Percentiles rank a stretch among this genome's conserved stretches.
phyloP scores from a whole-genome alignment of 257 asterid species.

The Capsicum pubescens region DNA sequence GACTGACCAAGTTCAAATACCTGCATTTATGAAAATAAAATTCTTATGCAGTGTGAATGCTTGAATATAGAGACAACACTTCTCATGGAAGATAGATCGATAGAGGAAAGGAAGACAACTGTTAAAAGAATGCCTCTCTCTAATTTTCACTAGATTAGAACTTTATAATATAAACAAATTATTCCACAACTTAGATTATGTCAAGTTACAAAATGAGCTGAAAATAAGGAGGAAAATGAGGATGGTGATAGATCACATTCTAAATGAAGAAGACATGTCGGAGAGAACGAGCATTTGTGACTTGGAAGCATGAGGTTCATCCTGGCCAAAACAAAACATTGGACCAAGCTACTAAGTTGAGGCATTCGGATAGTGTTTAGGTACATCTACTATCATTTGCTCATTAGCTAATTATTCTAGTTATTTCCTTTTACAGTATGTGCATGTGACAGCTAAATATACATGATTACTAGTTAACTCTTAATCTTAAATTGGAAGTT shows the following conservation, averaged over 20 bases:
- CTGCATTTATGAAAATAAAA: constrained; percentile 46
- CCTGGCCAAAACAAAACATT: constrained; percentile 2
- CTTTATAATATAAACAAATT: not conserved
- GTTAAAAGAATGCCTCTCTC: not conserved
- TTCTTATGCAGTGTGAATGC: constrained; percentile 6
- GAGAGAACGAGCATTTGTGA: not conserved
- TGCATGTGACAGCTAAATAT: not conserved
- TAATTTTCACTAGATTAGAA: constrained; percentile 20
- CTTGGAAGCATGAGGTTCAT: not conserved
- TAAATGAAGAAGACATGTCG: constrained; percentile 15
- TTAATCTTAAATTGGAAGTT: constrained; percentile 21
- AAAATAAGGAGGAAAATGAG: constrained; percentile 23
- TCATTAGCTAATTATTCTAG: constrained; percentile 25
- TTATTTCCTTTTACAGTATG: not conserved
- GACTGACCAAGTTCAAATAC: constrained; percentile 72
- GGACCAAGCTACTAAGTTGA: not conserved
- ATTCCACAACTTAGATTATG: constrained; percentile 17
- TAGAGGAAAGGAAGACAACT: not conserved
- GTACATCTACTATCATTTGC: not conserved
- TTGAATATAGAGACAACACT: not conserved
- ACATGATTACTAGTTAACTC: not conserved
- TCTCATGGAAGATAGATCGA: not conserved
- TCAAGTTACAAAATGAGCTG: not conserved
- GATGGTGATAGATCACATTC: constrained; percentile 27
- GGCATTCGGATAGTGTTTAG: not conserved